phyloP scores from a whole-genome alignment of 331 rosid genomes.

The Rhamnella rubrinervis region DNA sequence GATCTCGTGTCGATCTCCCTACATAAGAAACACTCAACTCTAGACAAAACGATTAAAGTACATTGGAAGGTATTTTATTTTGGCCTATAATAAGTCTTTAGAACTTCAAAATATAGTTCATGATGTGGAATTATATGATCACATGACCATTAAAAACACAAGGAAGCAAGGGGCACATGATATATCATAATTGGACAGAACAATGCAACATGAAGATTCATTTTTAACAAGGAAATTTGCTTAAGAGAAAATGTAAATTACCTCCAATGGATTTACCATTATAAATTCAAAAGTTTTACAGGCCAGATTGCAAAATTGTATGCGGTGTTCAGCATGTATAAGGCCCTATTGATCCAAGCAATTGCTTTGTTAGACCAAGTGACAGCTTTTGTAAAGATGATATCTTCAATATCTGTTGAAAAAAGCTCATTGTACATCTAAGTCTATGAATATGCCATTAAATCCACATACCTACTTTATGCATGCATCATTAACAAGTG shows the following conservation, averaged over 20 bases:
- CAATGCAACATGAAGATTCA: neutral
- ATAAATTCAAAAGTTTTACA: conserved; percentile 72
- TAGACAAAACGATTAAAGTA: conserved; percentile 57
- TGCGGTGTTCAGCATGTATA: conserved; percentile 69
- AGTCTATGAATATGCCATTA: conserved; percentile 9
- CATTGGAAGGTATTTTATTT: conserved; percentile 71
- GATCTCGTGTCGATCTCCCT: conserved; percentile 57
- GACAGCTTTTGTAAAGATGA: neutral
- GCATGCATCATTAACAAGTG: conserved; percentile 94
- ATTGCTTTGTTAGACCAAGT: conserved; percentile 15
- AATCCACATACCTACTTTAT: conserved; percentile 58
- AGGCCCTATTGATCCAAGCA: conserved; percentile 49
- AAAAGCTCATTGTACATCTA: neutral
- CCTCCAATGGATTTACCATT: conserved; percentile 99
- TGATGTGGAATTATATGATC: neutral
- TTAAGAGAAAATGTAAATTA: conserved; percentile 20
- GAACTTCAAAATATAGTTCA: conserved; percentile 11
- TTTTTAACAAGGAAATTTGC: conserved; percentile 3
- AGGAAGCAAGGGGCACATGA: conserved; percentile 5
- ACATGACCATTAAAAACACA: conserved; percentile 6
- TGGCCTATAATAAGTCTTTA: conserved; percentile 52
- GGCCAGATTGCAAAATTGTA: conserved; percentile 62
- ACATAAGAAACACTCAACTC: conserved; percentile 52
- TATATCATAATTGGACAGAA: neutral
- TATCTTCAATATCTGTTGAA: neutral